phyloP scores from a whole-genome alignment of 2,329 filamentous ascomycete genomes.

The Apiospora sp. region DNA sequence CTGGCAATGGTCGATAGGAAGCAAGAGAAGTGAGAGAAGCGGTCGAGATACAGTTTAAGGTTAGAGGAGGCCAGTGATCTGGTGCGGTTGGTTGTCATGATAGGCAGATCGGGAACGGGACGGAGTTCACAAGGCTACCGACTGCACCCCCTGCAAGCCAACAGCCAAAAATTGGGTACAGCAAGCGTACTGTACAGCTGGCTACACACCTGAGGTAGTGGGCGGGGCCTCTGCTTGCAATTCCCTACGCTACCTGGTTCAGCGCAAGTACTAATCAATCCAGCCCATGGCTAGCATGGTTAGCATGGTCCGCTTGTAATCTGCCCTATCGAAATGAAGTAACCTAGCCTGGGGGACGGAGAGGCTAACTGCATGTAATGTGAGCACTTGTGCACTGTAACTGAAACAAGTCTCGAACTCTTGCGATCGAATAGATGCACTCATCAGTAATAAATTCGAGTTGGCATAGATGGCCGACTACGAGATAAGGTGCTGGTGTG shows the following conservation, averaged over 20 bases:
- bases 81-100: constrained; percentile 5
- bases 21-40: neutral
- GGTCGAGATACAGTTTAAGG: neutral
- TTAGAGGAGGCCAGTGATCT: constrained; percentile 1
- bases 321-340: constrained; percentile 19
- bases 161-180: neutral
- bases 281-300: constrained; percentile 5
- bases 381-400: constrained; percentile 6
- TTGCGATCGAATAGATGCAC: neutral
- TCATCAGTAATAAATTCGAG: neutral
- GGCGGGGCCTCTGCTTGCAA: neutral
- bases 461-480: neutral
- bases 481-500: constrained; percentile 6
- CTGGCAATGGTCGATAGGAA: neutral
- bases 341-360: neutral
- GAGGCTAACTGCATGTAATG: neutral
- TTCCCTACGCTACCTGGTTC: constrained; percentile 2
- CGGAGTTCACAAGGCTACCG: constrained; percentile 3
- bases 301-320: neutral
- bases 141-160: neutral
- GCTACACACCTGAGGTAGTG: neutral
- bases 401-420: constrained; percentile 3
- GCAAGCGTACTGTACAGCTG: neutral
- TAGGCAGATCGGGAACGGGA: constrained; percentile 10
- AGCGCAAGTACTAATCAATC: neutral